Evolutionary conservation across 2,329 filamentous ascomycete species (phyloP).

Genomic region (Bretziella fagacearum): DNA sequence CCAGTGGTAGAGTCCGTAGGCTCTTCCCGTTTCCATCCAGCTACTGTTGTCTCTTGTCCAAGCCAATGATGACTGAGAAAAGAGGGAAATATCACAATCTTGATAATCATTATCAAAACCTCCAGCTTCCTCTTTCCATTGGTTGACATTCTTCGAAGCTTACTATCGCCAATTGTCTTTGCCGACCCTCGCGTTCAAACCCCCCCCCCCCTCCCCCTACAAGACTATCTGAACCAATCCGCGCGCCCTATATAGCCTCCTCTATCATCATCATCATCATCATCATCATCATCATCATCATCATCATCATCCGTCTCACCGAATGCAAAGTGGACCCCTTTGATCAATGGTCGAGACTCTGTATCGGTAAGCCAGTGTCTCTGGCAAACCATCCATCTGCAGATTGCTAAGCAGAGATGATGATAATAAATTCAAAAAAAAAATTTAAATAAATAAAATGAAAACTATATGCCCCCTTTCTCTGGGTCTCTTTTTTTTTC

Average conservation of each 20-base stretch:
- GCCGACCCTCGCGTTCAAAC: background rate
- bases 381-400: no score
- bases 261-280: no score
- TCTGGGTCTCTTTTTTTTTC: background rate
- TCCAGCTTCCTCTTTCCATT: background rate
- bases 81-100: background rate
- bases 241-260: background rate
- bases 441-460: background rate
- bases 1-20: no score
- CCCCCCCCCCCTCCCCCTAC: background rate
- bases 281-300: no score
- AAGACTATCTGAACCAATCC: no score
- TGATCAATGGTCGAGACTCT: background rate
- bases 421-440: background rate
- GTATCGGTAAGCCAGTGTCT: background rate
- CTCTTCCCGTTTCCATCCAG: no score
- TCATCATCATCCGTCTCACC: no score
- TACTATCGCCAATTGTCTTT: background rate
- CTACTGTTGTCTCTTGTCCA: no score
- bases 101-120: background rate
- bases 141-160: background rate
- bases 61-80: background rate
- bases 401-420: no score
- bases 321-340: background rate
- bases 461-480: no score